Conservation (phyloP, 2,329 filamentous ascomycete species). For the Penicillium polonicum region DNA sequence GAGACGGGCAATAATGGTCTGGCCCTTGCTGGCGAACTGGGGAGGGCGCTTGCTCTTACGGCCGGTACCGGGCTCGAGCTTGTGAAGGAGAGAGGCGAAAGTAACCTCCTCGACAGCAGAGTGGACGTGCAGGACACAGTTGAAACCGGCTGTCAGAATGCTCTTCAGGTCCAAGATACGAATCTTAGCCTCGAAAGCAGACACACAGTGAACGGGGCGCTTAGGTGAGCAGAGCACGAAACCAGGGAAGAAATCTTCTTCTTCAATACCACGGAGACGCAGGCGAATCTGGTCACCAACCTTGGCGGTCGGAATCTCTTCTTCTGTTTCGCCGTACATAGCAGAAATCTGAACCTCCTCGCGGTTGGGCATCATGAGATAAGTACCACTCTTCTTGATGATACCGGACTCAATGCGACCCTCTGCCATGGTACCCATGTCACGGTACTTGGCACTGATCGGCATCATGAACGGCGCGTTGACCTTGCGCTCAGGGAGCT, state of each 20-base stretch:
- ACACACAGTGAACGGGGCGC: slow-evolving; percentile 86
- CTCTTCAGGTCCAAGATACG: slow-evolving; percentile 90
- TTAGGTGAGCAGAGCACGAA: slow-evolving; percentile 96
- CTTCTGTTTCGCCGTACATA: slow-evolving; percentile 92
- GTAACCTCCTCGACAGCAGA: slow-evolving; percentile 97
- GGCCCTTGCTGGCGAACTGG: slow-evolving; percentile 76
- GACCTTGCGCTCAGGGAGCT: slow-evolving; percentile 87
- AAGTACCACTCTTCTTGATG: slow-evolving; percentile 80
- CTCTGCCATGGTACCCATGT: slow-evolving; percentile 96
- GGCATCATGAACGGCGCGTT: slow-evolving; percentile 99
- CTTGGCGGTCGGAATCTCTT: slow-evolving; percentile 76
- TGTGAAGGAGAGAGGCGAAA: slow-evolving; percentile 83
- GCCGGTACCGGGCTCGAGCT: slow-evolving; percentile 89
- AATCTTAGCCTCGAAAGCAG: slow-evolving; percentile 92
- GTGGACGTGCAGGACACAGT: slow-evolving; percentile 96
- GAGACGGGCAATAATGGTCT: slow-evolving; percentile 87
- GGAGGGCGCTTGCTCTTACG: slow-evolving; percentile 92
- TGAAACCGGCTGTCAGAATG: slow-evolving; percentile 92
- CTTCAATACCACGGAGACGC: slow-evolving; percentile 89
- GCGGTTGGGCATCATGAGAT: slow-evolving; percentile 95
- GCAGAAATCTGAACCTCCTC: slow-evolving; percentile 77
- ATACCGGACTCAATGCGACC: slow-evolving; percentile 96
- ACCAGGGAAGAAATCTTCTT: slow-evolving; percentile 92
- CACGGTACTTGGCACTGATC: slow-evolving; percentile 90
- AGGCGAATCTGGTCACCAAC: slow-evolving; percentile 94